Conservation (phyloP, 169 alveolate species). For the Cryptosporidium parvum region DNA sequence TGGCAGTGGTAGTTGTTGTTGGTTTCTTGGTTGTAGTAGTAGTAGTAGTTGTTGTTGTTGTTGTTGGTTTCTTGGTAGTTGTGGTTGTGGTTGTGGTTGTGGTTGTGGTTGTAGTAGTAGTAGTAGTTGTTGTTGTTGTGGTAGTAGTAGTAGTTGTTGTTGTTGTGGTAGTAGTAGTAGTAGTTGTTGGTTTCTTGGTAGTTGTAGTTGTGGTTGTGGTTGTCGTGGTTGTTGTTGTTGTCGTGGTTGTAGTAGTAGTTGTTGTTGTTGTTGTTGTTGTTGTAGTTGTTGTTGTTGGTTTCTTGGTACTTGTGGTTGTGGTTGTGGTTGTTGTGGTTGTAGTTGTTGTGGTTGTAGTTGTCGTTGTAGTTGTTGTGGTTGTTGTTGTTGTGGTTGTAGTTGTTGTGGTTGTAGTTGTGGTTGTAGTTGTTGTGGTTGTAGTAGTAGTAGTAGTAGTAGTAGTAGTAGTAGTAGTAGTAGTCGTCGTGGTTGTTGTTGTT, state of each 20-base stretch:
- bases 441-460: constrained; percentile 17
- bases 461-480: constrained; percentile 23
- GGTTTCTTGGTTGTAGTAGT: too few relatives aligned
- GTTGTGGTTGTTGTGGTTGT: constrained; percentile 9
- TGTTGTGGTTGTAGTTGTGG: constrained; percentile 38
- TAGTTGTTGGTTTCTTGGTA: constrained; percentile 27
- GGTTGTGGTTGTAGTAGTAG: constrained; percentile 36
- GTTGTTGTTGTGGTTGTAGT: constrained; percentile 1
- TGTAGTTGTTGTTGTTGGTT: constrained; percentile 14
- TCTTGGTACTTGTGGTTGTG: background rate
- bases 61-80: background rate
- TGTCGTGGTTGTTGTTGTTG: constrained; percentile 40
- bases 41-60: too few relatives aligned
- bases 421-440: background rate
- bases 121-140: constrained; percentile 7
- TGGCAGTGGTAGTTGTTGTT: too few relatives aligned
- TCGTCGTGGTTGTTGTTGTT: background rate
- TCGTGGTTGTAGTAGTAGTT: constrained; percentile 18
- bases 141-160: background rate
- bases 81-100: background rate
- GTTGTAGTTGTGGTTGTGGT: constrained; percentile 49
- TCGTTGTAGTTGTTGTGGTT: constrained; percentile 9
- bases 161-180: constrained; percentile 23
- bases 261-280: constrained; percentile 29
- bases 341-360: background rate